Conservation (phyloP, 257 asterid genomes). For the Przewalskia tangutica region DNA sequence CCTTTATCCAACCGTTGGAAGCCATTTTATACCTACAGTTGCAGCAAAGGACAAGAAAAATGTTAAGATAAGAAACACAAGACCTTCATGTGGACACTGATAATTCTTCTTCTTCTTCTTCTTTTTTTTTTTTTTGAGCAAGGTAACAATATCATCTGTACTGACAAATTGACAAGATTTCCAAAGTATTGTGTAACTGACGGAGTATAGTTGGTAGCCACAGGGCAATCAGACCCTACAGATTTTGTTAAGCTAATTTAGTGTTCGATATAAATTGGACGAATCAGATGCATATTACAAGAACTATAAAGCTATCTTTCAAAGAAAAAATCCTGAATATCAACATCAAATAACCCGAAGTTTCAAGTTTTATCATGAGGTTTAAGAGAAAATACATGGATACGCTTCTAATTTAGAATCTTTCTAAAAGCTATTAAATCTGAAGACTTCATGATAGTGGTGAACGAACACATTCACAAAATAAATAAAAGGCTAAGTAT, state of each 20-base stretch:
- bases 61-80: neutral
- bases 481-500: neutral
- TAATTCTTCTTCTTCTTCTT: no score
- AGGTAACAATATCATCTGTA: neutral
- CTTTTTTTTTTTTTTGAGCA: no score
- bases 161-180: neutral
- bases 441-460: neutral
- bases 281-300: neutral
- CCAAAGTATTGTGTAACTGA: neutral
- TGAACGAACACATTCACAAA: neutral
- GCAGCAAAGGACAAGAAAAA: neutral
- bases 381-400: neutral
- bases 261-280: neutral
- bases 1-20: slow-evolving; percentile 61
- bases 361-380: neutral
- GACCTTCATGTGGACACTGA: neutral
- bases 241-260: neutral
- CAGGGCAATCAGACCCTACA: neutral
- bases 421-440: neutral
- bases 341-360: neutral
- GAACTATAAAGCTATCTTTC: neutral
- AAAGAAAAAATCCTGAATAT: neutral
- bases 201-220: neutral
- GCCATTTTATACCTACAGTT: slow-evolving; percentile 44
- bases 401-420: neutral